phyloP scores from a whole-genome alignment of 2,329 filamentous ascomycete species.

The Phialophora macrospora region DNA sequence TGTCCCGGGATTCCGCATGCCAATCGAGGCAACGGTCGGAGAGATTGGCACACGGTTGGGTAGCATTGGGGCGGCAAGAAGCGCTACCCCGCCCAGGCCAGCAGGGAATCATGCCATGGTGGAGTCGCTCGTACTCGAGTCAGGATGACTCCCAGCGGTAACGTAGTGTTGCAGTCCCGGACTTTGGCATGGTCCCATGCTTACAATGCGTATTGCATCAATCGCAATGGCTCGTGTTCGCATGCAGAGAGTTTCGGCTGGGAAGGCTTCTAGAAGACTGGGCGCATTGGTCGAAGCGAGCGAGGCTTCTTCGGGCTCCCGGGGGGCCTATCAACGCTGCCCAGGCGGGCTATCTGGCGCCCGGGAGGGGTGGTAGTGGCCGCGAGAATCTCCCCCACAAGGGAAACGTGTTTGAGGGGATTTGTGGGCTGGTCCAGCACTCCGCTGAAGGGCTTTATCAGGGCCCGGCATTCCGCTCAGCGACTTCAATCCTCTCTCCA shows the following conservation, averaged over 20 bases:
- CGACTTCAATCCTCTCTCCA: conserved; percentile 16
- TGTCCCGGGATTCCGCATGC: conserved; percentile 20
- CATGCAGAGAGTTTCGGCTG: conserved; percentile 6
- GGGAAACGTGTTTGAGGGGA: not conserved
- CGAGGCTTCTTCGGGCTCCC: conserved; percentile 1
- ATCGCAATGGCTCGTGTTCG: not conserved
- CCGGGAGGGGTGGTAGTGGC: not conserved
- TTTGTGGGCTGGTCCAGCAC: conserved; percentile 20
- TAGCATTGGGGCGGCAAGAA: conserved; percentile 15
- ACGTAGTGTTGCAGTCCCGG: conserved; percentile 22
- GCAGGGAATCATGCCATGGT: conserved; percentile 10
- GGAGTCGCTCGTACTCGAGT: conserved; percentile 1
- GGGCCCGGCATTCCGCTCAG: conserved; percentile 30
- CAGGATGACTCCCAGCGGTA: conserved; percentile 14
- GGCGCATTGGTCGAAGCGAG: conserved; percentile 12
- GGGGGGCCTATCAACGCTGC: conserved; percentile 7
- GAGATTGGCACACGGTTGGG: conserved; percentile 19
- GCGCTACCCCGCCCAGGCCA: conserved; percentile 8
- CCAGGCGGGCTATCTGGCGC: not conserved
- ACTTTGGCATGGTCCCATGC: not conserved
- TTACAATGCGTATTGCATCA: not conserved
- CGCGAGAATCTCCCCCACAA: conserved; percentile 10
- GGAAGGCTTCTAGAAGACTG: conserved; percentile 19
- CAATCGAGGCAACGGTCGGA: not conserved
- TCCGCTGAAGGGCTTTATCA: conserved; percentile 28